Conservation (phyloP, 169 alveolate species). For the Plasmodium vinckei region DNA sequence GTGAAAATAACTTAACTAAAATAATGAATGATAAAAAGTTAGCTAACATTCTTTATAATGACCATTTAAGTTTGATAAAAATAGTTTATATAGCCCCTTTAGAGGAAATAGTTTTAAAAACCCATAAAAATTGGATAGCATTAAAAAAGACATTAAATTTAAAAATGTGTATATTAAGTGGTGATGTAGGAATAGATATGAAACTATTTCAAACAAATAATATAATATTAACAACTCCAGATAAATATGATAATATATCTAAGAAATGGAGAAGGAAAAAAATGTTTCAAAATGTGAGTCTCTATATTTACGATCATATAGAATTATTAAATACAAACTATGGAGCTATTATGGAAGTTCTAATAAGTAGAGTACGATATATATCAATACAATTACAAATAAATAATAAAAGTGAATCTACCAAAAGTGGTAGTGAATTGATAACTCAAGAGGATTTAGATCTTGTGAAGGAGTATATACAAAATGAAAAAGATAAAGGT, state of each 20-base stretch:
- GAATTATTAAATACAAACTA: constrained; percentile 90
- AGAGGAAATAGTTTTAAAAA: constrained; percentile 45
- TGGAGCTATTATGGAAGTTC: constrained; percentile 93
- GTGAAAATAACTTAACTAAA: constrained; percentile 20
- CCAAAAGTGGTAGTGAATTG: background rate
- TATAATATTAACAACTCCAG: constrained; percentile 93
- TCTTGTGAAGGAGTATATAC: constrained; percentile 10
- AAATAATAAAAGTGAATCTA: background rate
- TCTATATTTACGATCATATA: constrained; percentile 95
- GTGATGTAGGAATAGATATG: constrained; percentile 90
- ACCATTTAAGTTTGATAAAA: constrained; percentile 22
- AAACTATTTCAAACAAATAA: constrained; percentile 84
- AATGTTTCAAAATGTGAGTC: constrained; percentile 86
- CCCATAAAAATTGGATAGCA: constrained; percentile 42
- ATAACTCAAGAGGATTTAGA: background rate
- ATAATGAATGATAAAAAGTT: constrained; percentile 35
- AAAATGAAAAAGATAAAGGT: background rate
- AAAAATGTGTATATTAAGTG: constrained; percentile 85
- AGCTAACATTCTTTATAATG: constrained; percentile 12
- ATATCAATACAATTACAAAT: constrained; percentile 89
- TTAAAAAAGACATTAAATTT: constrained; percentile 18
- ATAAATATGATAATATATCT: constrained; percentile 93
- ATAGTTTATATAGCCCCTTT: constrained; percentile 70
- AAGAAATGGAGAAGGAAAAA: constrained; percentile 92
- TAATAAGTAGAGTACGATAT: constrained; percentile 95